A percentile compares a stretch with the other conserved stretches of the same genome.
These are phyloP conservation scores for Ligustrum vulgare DNA, from an alignment of 257 asterid species.

Conservation along the genomic window DNA sequence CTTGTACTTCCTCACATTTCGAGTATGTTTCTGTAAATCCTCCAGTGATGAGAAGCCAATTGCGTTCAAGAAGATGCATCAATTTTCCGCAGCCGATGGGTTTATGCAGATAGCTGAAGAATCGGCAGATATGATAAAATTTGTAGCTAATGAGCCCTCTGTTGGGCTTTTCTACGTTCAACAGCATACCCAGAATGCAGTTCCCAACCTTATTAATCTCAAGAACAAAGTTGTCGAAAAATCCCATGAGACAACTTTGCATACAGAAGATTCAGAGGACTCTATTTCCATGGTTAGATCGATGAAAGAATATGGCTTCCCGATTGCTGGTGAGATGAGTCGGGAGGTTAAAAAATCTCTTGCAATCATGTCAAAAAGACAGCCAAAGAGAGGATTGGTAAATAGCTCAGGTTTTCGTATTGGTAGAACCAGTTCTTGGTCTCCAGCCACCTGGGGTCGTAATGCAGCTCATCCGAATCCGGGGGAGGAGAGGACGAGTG, in stretches of 20 bases:
- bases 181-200: slow-evolving; percentile 74
- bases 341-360: slow-evolving; percentile 64
- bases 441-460: slow-evolving; percentile 71
- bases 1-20: neutral
- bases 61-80: slow-evolving; percentile 77
- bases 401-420: slow-evolving; percentile 45
- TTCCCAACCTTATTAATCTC: slow-evolving; percentile 69
- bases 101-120: slow-evolving; percentile 79
- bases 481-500: slow-evolving; percentile 40
- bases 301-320: slow-evolving; percentile 84
- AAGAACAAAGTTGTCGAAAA: slow-evolving; percentile 58
- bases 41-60: slow-evolving; percentile 78
- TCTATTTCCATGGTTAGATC: slow-evolving; percentile 64
- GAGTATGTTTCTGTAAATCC: neutral
- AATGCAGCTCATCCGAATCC: slow-evolving; percentile 26
- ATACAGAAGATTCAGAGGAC: slow-evolving; percentile 81
- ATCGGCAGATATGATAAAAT: slow-evolving; percentile 77
- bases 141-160: slow-evolving; percentile 93
- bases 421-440: slow-evolving; percentile 67
- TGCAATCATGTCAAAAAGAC: slow-evolving; percentile 58
- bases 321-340: slow-evolving; percentile 76
- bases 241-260: slow-evolving; percentile 64
- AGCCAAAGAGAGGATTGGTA: slow-evolving; percentile 63
- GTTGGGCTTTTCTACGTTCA: slow-evolving; percentile 93
- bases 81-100: slow-evolving; percentile 75